These are phyloP conservation scores for Aegilops sharonensis DNA, from an alignment of 176 grass and related monocot species.

Conservation along the genomic window DNA sequence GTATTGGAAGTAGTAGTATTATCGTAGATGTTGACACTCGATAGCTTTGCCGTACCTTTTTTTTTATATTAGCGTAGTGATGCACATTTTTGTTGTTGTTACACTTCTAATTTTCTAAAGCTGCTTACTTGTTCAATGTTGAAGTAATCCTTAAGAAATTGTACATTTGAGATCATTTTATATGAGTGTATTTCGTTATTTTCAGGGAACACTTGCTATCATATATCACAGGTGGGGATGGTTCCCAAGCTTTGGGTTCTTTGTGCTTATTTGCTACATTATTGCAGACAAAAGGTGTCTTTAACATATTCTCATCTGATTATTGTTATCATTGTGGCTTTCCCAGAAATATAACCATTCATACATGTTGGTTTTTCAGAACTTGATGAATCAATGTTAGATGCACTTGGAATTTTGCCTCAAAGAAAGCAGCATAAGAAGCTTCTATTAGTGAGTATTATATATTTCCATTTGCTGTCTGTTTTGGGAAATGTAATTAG, in stretches of 20 bases:
- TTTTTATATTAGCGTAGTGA: not conserved
- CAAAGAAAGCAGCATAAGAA: constrained; percentile 99
- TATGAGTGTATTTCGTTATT: constrained; percentile 28
- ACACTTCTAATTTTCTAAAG: not conserved
- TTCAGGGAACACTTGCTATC: constrained; percentile 86
- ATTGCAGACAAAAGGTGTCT: constrained; percentile 94
- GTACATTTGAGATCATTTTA: constrained; percentile 23
- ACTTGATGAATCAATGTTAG: constrained; percentile 95
- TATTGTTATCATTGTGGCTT: constrained; percentile 20
- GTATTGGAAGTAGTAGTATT: not conserved
- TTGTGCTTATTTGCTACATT: constrained; percentile 88
- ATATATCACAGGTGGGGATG: constrained; percentile 64
- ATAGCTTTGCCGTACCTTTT: not conserved
- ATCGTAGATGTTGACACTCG: not conserved
- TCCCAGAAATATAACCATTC: constrained; percentile 22
- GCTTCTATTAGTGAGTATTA: constrained; percentile 75
- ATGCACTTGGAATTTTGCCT: constrained; percentile 98
- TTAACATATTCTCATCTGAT: constrained; percentile 1
- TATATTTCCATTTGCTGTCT: constrained; percentile 18
- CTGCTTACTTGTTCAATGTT: constrained; percentile 20
- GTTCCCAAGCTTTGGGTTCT: constrained; percentile 90
- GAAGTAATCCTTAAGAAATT: not conserved
- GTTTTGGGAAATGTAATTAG: constrained; percentile 19
- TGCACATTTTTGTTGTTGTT: not conserved
- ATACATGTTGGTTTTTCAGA: constrained; percentile 48